phyloP scores from a whole-genome alignment of 176 grass and related monocot species.

The Calamus simplicifolius region DNA sequence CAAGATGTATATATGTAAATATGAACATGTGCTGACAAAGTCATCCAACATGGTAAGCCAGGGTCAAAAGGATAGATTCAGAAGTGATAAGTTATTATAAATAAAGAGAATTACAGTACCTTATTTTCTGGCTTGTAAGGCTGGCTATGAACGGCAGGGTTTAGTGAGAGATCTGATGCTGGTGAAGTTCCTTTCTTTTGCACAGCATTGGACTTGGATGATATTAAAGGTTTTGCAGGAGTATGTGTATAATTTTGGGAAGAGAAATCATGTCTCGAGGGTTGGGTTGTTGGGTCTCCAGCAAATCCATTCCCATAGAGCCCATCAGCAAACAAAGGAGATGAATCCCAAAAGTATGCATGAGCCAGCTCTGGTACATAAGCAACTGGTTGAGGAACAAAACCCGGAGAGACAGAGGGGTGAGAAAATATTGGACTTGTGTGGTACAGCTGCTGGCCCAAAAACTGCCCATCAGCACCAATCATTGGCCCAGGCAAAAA shows the following conservation, averaged over 20 bases:
- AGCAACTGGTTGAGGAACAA: conserved; percentile 5
- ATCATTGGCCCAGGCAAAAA: neutral
- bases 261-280: conserved; percentile 2
- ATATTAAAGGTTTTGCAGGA: neutral
- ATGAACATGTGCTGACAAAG: no score
- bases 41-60: no score
- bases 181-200: conserved; percentile 2
- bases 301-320: conserved; percentile 4
- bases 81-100: neutral
- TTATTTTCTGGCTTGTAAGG: neutral
- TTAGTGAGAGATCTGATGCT: neutral
- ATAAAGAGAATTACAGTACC: conserved; percentile 1
- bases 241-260: neutral
- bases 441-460: conserved; percentile 5
- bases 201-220: neutral
- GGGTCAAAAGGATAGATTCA: neutral
- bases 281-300: neutral
- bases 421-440: conserved; percentile 1
- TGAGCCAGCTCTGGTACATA: neutral
- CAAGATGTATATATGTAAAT: no score
- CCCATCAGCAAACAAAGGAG: conserved; percentile 1
- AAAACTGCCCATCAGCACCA: conserved; percentile 1
- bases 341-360: neutral
- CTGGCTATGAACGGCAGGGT: neutral
- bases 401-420: neutral